These are phyloP conservation scores for Ricinus communis DNA, from an alignment of 345 rosid genomes.

Conservation along the genomic window DNA sequence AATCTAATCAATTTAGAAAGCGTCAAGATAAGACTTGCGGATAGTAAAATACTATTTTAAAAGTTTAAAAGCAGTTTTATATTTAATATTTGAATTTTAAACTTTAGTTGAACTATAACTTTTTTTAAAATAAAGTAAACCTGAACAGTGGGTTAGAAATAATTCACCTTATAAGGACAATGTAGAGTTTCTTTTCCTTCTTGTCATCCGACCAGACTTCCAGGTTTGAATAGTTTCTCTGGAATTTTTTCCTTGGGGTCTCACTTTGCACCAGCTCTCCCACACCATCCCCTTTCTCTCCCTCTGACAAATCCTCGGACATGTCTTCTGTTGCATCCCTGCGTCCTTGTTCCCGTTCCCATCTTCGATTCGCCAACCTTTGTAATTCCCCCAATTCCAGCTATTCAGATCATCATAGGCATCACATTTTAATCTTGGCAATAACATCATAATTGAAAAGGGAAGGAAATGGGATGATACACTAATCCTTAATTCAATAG, in stretches of 20 bases:
- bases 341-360: conserved; percentile 84
- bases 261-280: conserved; percentile 60
- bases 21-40: too few relatives aligned
- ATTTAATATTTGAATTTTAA: too few relatives aligned
- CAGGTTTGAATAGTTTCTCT: conserved; percentile 66
- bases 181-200: conserved; percentile 80
- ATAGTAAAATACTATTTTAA: too few relatives aligned
- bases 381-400: conserved; percentile 78
- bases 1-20: too few relatives aligned
- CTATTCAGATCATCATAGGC: conserved; percentile 35
- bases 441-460: not conserved
- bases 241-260: conserved; percentile 60
- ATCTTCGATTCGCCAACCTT: conserved; percentile 52
- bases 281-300: conserved; percentile 78
- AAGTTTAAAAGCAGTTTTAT: too few relatives aligned
- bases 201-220: conserved; percentile 98
- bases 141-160: not conserved
- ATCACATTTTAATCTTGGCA: not conserved
- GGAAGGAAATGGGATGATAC: not conserved
- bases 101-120: too few relatives aligned
- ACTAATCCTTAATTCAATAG: not conserved
- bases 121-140: not conserved
- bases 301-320: conserved; percentile 93
- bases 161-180: conserved; percentile 84
- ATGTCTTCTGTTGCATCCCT: conserved; percentile 83